These are phyloP conservation scores for Pseudonectria buxi DNA, from an alignment of 2,329 filamentous ascomycete genomes.

Conservation along the genomic window DNA sequence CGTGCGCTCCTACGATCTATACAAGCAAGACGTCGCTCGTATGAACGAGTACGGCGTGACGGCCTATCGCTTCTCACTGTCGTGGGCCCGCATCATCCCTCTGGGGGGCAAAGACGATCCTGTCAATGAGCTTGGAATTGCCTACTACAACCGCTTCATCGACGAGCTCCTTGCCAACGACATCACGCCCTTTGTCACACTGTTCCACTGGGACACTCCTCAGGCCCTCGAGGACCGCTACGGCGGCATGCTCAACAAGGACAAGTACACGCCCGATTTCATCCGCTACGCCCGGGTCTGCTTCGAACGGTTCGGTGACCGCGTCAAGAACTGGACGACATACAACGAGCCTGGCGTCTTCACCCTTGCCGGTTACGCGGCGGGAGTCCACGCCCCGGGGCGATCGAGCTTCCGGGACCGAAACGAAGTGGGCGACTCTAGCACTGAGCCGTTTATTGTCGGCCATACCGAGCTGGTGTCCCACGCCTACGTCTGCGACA, in stretches of 20 bases:
- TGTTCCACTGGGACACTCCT: constrained; percentile 61
- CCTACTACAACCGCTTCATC: constrained; percentile 54
- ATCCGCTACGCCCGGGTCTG: constrained; percentile 16
- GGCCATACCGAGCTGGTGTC: constrained; percentile 34
- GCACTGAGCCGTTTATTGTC: constrained; percentile 31
- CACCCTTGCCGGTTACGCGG: constrained; percentile 13
- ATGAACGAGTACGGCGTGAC: constrained; percentile 52
- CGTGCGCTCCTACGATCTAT: constrained; percentile 32
- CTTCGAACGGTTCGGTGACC: constrained; percentile 16
- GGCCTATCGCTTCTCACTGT: constrained; percentile 58
- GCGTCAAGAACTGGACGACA: constrained; percentile 18
- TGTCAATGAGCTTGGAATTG: constrained; percentile 52
- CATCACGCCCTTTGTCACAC: constrained; percentile 54
- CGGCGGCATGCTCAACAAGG: constrained; percentile 15
- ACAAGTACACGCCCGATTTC: constrained; percentile 14
- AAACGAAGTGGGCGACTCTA: constrained; percentile 14
- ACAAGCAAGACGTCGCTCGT: constrained; percentile 44
- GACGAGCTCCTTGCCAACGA: constrained; percentile 47
- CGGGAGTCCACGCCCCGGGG: constrained; percentile 13
- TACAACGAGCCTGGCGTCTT: constrained; percentile 18
- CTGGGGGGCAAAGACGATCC: constrained; percentile 56
- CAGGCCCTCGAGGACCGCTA: constrained; percentile 15
- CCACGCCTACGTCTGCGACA: constrained; percentile 29
- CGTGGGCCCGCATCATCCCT: constrained; percentile 60
- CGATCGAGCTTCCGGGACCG: constrained; percentile 16